Evolutionary conservation across 768 basidiomycete genomes (phyloP).

Genomic region (Phylloporus sp.): DNA sequence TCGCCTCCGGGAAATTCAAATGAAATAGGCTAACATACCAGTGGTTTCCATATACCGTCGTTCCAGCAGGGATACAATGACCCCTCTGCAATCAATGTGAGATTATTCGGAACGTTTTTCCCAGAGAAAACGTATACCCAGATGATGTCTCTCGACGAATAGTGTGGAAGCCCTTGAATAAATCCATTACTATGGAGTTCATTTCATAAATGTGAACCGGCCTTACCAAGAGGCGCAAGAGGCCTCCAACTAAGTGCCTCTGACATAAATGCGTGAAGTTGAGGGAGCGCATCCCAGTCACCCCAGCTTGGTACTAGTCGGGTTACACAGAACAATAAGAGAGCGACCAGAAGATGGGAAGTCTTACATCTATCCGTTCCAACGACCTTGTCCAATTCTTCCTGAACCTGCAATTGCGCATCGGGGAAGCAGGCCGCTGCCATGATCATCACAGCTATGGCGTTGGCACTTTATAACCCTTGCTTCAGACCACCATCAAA

Average conservation of each 20-base stretch:
- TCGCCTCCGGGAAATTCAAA: too few relatives aligned
- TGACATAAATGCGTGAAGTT: conserved; percentile 36
- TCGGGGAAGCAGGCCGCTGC: conserved; percentile 54
- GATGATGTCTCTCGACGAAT: conserved; percentile 57
- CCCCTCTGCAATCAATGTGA: conserved; percentile 8
- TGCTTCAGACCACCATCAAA: background rate
- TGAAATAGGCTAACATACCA: conserved; percentile 13
- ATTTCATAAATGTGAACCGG: too few relatives aligned
- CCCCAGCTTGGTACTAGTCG: conserved; percentile 34
- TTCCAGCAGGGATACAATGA: conserved; percentile 22
- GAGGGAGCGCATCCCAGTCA: conserved; percentile 33
- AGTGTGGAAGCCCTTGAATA: conserved; percentile 47
- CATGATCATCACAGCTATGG: conserved; percentile 41
- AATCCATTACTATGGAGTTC: background rate
- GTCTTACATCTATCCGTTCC: conserved; percentile 34
- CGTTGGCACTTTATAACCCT: background rate
- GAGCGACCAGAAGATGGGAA: background rate
- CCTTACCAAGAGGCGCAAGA: conserved; percentile 24
- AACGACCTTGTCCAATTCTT: conserved; percentile 50
- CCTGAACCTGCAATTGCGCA: conserved; percentile 45
- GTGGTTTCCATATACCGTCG: conserved; percentile 14
- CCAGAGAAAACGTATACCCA: conserved; percentile 40
- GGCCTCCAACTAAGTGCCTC: conserved; percentile 39
- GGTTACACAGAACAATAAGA: background rate
- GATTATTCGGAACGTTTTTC: conserved; percentile 28